Base-by-base conservation (phyloP, 495 filamentous ascomycete genomes). In the Aspergillus biplanus region DNA sequence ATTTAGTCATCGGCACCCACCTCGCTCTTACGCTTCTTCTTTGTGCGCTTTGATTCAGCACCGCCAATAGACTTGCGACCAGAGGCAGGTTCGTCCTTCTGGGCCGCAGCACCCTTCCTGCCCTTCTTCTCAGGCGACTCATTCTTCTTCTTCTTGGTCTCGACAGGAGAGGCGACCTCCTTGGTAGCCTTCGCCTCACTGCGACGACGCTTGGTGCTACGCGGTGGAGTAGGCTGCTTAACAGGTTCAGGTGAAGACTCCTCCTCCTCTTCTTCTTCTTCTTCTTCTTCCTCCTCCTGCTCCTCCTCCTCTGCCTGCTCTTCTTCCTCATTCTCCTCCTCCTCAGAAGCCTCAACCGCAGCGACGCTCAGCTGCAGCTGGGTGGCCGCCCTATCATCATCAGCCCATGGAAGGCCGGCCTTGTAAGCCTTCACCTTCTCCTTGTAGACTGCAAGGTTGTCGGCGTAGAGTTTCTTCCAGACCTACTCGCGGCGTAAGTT, bases 361-460 rank as follows among this genome's bases (percentile, higher is more conserved):
- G 78, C 78, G 15, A 86, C 81, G 46, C 81, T 78, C 44, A 90
- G 84, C 39, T 88, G 84, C 49, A 80, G 66, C 56, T 82, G 77
- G 64, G 83, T 86, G 18, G 77, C 77, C 31, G 87, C 88, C 34
- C 91, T 88, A 52, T 78, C 75, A 63, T 91, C 89, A 55, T 76
- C 73, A 27, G 70, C 72, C 31, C 75, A 67, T 34, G 72, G 63
- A 56, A 73, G 69, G 33, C 72, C 75, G 37, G 77, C 78, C 80
- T 91, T 91, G 80, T 94, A 94, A 3, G 86, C 88, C 66, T 87
- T 84, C 63, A 90, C 83, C 56, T 88, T 85, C 12, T 85, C 85
- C 67, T 89, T 86, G 79, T 93, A 93, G 33, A 86, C 75, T 16
- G 87, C 87, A 50, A 92, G 86, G 70, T 93, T 93, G 75, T 90